Evolutionary conservation across 805 yeast species (phyloP).

Genomic region (Cephaloascus fragrans): DNA sequence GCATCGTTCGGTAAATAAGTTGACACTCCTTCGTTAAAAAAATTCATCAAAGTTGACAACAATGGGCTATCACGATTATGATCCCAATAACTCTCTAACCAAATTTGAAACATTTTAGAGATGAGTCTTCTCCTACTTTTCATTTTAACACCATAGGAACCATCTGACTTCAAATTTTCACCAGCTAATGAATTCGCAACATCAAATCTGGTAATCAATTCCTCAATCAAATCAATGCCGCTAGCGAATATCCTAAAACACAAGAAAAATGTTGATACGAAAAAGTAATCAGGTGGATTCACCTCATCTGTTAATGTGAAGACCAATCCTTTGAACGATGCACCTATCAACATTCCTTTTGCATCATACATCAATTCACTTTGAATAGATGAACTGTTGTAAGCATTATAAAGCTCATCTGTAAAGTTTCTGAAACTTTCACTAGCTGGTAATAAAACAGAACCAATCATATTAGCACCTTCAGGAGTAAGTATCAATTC

Average conservation of each 20-base stretch:
- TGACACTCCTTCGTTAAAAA: constrained; percentile 72
- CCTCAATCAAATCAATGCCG: constrained; percentile 59
- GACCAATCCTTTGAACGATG: constrained; percentile 62
- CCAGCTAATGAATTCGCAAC: constrained; percentile 18
- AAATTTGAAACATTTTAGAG: constrained; percentile 59
- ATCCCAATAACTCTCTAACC: constrained; percentile 92
- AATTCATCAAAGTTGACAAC: constrained; percentile 63
- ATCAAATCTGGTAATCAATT: constrained; percentile 58
- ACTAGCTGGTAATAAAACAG: constrained; percentile 17
- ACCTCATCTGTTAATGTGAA: constrained; percentile 58
- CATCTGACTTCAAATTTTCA: constrained; percentile 7
- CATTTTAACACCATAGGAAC: constrained; percentile 21
- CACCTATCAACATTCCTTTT: constrained; percentile 50
- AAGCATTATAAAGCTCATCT: constrained; percentile 1
- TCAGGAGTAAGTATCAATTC: constrained; percentile 35
- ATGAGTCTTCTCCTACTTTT: constrained; percentile 60
- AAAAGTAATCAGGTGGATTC: constrained; percentile 54
- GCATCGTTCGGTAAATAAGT: constrained; percentile 54
- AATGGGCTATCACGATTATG: constrained; percentile 47
- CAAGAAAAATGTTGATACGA: constrained; percentile 65
- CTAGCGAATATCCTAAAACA: constrained; percentile 66
- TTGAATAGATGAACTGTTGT: constrained; percentile 1
- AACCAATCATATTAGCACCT: constrained; percentile 31
- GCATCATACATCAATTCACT: constrained; percentile 43
- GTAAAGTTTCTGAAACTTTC: constrained; percentile 24